Conservation (phyloP, 2,329 filamentous ascomycete species). For the Colletotrichum sp. region DNA sequence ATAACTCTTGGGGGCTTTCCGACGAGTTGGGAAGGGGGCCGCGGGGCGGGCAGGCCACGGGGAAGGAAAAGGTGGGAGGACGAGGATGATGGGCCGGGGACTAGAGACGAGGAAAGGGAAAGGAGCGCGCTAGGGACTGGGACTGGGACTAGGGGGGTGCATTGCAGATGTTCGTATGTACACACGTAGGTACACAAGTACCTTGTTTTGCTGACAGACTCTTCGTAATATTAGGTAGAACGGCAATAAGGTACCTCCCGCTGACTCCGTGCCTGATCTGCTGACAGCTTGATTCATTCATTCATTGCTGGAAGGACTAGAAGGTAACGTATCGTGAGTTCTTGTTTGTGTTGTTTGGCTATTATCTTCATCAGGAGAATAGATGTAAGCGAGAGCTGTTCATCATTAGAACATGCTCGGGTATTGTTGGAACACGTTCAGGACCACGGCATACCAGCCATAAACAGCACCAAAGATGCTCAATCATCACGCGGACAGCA, state of each 20-base stretch:
- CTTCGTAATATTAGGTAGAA: neutral
- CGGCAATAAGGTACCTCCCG: neutral
- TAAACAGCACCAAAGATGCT: neutral
- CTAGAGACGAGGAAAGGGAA: neutral
- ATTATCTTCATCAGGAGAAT: neutral
- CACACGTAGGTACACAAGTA: neutral
- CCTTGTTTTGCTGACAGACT: neutral
- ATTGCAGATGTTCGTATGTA: neutral
- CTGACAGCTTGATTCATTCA: neutral
- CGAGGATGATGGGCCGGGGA: neutral
- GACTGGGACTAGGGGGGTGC: neutral
- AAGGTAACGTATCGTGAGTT: neutral
- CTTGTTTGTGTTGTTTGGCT: neutral
- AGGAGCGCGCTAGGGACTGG: neutral
- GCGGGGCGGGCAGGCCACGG: constrained; percentile 12
- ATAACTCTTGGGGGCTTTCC: constrained; percentile 17
- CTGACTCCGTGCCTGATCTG: neutral
- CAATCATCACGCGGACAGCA: neutral
- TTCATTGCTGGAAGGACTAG: neutral
- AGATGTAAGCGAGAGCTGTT: neutral
- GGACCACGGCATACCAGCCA: neutral
- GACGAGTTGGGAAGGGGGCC: constrained; percentile 20
- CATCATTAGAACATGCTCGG: neutral
- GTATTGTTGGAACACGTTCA: too few relatives aligned
- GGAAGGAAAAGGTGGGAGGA: neutral